Conservation (phyloP, 1,284 basidiomycete genomes). For the Cystobasidium sp. region DNA sequence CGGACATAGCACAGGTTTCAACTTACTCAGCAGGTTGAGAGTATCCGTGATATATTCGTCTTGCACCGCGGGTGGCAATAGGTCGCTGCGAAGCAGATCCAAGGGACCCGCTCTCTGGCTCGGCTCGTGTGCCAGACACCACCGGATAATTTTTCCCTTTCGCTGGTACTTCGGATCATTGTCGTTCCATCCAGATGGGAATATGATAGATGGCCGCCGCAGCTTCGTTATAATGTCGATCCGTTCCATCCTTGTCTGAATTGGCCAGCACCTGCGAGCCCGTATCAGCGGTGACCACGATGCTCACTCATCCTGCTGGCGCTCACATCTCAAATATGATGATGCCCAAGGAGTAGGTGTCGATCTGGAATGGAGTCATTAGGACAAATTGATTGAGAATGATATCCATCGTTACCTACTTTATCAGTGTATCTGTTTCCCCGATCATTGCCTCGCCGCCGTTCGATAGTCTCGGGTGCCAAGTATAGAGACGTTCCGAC, state of each 20-base stretch:
- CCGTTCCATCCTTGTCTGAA: conserved; percentile 53
- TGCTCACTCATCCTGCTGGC: conserved; percentile 43
- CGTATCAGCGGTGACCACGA: not conserved
- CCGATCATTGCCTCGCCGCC: conserved; percentile 13
- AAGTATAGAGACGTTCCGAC: conserved; percentile 53
- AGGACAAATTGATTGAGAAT: not conserved
- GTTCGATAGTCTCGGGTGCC: conserved; percentile 50
- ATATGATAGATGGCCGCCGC: conserved; percentile 49
- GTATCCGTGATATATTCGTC: conserved; percentile 53
- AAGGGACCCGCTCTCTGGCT: conserved; percentile 50
- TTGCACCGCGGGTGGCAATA: conserved; percentile 51
- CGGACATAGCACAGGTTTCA: too few species aligned
- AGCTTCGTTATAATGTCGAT: conserved; percentile 51
- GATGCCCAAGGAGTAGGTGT: conserved; percentile 44
- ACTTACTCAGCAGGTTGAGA: conserved; percentile 48
- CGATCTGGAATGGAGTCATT: conserved; percentile 14
- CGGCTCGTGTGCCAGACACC: conserved; percentile 51
- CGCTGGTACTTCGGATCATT: conserved; percentile 42
- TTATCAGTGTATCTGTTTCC: conserved; percentile 38
- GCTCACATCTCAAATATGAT: conserved; percentile 38
- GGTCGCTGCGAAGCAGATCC: conserved; percentile 51
- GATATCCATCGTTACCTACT: not conserved
- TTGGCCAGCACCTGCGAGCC: conserved; percentile 41
- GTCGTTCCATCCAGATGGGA: conserved; percentile 50
- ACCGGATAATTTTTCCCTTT: conserved; percentile 51